phyloP scores from a whole-genome alignment of 2,329 filamentous ascomycete species.

The Fonsecaea nubica region DNA sequence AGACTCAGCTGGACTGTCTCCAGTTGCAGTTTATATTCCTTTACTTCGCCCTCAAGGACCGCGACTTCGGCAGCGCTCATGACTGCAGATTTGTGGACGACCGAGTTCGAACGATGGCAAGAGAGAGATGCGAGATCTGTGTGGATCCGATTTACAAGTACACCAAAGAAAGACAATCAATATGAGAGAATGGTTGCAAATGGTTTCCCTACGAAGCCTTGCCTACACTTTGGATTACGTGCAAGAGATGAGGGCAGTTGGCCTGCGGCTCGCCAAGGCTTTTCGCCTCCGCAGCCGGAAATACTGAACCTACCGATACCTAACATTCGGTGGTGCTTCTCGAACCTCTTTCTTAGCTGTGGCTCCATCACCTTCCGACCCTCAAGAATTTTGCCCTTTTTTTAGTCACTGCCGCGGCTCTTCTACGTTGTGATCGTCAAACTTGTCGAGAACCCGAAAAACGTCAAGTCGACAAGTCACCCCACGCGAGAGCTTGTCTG shows the following conservation, averaged over 20 bases:
- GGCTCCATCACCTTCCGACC: not conserved
- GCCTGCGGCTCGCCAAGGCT: not conserved
- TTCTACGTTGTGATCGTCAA: not conserved
- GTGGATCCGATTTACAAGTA: not conserved
- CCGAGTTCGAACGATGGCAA: not conserved
- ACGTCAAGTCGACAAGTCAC: not conserved
- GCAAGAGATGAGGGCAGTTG: not conserved
- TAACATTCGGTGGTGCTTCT: not conserved
- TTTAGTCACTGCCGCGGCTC: not conserved
- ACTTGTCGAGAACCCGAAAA: not conserved
- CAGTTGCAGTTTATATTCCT: constrained; percentile 72
- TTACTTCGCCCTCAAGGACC: constrained; percentile 58
- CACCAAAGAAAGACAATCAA: not conserved
- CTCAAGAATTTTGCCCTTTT: not conserved
- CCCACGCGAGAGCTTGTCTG: not conserved
- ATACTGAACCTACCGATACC: not conserved
- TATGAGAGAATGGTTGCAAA: not conserved
- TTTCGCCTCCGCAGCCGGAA: not conserved
- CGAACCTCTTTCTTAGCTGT: not conserved
- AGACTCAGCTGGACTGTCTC: constrained; percentile 78
- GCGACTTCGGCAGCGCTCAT: constrained; percentile 45
- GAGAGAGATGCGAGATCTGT: not conserved
- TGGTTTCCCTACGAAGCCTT: not conserved
- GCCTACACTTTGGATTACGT: not conserved
- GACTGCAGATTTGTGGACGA: not conserved